Conservation (phyloP, 1,284 basidiomycete genomes). For the Melampsora larici-populina region DNA sequence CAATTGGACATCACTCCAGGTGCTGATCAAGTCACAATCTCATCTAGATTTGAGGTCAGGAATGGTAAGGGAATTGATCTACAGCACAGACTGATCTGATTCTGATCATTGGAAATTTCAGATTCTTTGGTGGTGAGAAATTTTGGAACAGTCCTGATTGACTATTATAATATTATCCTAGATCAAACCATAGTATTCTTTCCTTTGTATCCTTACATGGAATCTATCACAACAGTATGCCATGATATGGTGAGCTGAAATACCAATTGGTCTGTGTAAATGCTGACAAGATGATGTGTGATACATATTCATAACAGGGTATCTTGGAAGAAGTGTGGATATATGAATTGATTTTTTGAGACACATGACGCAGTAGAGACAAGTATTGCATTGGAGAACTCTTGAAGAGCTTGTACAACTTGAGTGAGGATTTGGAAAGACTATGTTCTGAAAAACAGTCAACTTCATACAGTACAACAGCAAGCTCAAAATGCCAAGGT, state of each 20-base stretch:
- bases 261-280: background rate
- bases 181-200: constrained; percentile 99
- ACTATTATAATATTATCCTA: constrained; percentile 95
- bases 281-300: background rate
- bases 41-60: constrained; percentile 97
- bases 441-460: constrained; percentile 73
- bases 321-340: constrained; percentile 99
- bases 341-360: constrained; percentile 98
- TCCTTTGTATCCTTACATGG: constrained; percentile 99
- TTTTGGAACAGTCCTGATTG: constrained; percentile 95
- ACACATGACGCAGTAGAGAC: constrained; percentile 99
- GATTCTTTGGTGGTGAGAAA: constrained; percentile 98
- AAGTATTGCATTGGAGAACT: constrained; percentile 95
- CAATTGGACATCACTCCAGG: constrained; percentile 97
- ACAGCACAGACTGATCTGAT: background rate
- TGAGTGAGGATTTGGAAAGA: constrained; percentile 96
- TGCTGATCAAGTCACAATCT: constrained; percentile 96
- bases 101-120: background rate
- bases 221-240: constrained; percentile 98
- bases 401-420: constrained; percentile 77
- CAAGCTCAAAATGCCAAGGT: constrained; percentile 56
- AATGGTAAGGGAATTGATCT: constrained; percentile 58
- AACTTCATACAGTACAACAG: constrained; percentile 41
- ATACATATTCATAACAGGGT: constrained; percentile 61
- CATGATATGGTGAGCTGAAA: constrained; percentile 86